A percentile compares a stretch with the other conserved stretches of the same genome.
These are phyloP conservation scores for Tricladium varicosporioides DNA, from an alignment of 2,329 filamentous ascomycete genomes.

Conservation along the genomic window DNA sequence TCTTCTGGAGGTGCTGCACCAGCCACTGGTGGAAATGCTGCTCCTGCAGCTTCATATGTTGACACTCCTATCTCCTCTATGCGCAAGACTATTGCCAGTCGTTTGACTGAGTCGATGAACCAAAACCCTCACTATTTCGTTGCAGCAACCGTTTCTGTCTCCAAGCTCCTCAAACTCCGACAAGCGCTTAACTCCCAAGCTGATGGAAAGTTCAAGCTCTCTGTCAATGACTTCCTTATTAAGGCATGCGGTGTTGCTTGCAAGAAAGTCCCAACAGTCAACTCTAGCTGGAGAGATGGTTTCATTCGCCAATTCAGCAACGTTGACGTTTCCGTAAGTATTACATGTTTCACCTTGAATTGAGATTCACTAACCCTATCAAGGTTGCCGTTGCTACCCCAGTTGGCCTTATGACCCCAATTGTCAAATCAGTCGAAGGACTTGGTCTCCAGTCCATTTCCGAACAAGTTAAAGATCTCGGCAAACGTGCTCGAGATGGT, in stretches of 20 bases:
- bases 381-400: conserved; percentile 66
- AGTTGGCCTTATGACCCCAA: conserved; percentile 92
- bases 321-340: conserved; percentile 91
- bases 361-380: background rate
- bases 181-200: conserved; percentile 85
- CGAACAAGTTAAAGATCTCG: conserved; percentile 87
- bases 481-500: conserved; percentile 91
- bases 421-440: conserved; percentile 84
- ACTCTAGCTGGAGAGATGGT: conserved; percentile 91
- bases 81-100: conserved; percentile 96
- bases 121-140: conserved; percentile 99
- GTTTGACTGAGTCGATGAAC: conserved; percentile 83
- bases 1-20: conserved; percentile 48
- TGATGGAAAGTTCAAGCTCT: conserved; percentile 96
- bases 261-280: conserved; percentile 91
- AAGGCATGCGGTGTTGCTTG: conserved; percentile 89
- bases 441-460: conserved; percentile 90
- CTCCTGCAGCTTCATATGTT: conserved; percentile 68
- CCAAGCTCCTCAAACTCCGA: conserved; percentile 94
- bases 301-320: conserved; percentile 90
- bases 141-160: conserved; percentile 83
- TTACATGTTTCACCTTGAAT: background rate
- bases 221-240: conserved; percentile 99
- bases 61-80: conserved; percentile 85
- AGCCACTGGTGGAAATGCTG: conserved; percentile 41